A percentile compares a stretch with the other conserved stretches of the same genome.
phyloP scores from a whole-genome alignment of 306 rosid genomes.

The Dryas drummondii region DNA sequence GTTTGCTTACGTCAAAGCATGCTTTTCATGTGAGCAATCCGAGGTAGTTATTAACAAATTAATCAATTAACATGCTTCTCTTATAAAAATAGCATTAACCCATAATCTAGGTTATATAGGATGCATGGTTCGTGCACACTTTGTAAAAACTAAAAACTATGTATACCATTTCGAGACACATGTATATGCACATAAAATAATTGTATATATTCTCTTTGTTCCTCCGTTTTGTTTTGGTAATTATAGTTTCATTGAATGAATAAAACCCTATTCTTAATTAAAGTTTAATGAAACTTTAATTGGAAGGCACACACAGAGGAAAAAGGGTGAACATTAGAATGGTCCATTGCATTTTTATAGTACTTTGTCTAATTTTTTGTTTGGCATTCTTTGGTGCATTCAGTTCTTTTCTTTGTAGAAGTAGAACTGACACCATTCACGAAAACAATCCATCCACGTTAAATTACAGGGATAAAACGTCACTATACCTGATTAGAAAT shows the following conservation, averaged over 20 bases:
- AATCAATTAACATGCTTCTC: constrained; percentile 36
- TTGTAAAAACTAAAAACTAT: constrained; percentile 18
- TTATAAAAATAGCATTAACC: constrained; percentile 30
- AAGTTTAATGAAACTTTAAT: background rate
- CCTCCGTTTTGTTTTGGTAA: background rate
- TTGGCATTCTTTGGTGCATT: too few species aligned
- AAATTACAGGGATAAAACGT: too few species aligned
- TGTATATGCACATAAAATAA: background rate
- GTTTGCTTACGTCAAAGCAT: constrained; percentile 48
- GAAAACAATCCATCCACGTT: too few species aligned
- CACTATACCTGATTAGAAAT: too few species aligned
- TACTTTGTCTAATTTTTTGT: too few species aligned
- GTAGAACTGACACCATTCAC: too few species aligned
- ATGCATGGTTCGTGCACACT: constrained; percentile 24
- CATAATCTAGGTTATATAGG: constrained; percentile 40
- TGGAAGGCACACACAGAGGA: background rate
- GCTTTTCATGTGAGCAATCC: constrained; percentile 46
- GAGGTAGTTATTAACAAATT: constrained; percentile 33
- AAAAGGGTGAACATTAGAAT: too few species aligned
- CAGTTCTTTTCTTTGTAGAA: too few species aligned
- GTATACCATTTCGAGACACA: constrained; percentile 13
- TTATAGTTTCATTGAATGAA: background rate
- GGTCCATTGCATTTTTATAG: background rate
- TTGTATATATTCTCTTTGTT: background rate
- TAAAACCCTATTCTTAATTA: background rate